phyloP scores from a whole-genome alignment of 768 basidiomycete species.

The Tephrocybe sp. region DNA sequence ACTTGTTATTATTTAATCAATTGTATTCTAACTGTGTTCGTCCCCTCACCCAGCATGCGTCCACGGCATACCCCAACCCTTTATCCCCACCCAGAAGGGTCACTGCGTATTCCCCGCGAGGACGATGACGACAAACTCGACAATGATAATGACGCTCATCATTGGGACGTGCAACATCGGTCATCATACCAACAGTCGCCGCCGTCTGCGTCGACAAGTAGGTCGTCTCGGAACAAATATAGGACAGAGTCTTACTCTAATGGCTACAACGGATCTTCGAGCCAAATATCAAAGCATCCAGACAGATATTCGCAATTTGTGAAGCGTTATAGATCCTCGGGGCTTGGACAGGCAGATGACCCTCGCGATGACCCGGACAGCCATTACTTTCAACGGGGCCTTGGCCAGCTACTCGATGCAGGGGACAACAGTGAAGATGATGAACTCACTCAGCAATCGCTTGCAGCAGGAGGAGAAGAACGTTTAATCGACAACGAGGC shows the following conservation, averaged over 20 bases:
- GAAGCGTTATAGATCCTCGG: constrained; percentile 64
- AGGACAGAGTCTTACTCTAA: constrained; percentile 16
- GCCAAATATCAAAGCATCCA: constrained; percentile 32
- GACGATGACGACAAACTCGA: constrained; percentile 44
- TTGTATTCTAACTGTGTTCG: too few species aligned
- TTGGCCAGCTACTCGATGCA: constrained; percentile 63
- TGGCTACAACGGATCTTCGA: constrained; percentile 11
- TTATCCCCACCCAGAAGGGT: constrained; percentile 56
- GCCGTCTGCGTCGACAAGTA: constrained; percentile 25
- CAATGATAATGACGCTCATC: constrained; percentile 36
- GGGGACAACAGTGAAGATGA: constrained; percentile 80
- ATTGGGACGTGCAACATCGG: constrained; percentile 34
- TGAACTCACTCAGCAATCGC: constrained; percentile 43
- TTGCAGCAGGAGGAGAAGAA: constrained; percentile 46
- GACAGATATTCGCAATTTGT: constrained; percentile 82
- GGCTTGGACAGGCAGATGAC: constrained; percentile 61
- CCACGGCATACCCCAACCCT: constrained; percentile 66
- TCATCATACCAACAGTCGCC: constrained; percentile 34
- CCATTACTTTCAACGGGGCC: constrained; percentile 74
- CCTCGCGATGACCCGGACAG: constrained; percentile 79
- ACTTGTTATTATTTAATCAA: too few species aligned
- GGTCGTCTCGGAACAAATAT: constrained; percentile 28
- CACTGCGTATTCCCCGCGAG: constrained; percentile 41
- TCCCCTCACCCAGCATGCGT: constrained; percentile 28
- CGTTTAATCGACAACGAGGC: constrained; percentile 59